A percentile compares a stretch with the other conserved stretches of the same genome.
Conservation (phyloP, 345 rosid genomes). For the Kernera saxatilis region DNA sequence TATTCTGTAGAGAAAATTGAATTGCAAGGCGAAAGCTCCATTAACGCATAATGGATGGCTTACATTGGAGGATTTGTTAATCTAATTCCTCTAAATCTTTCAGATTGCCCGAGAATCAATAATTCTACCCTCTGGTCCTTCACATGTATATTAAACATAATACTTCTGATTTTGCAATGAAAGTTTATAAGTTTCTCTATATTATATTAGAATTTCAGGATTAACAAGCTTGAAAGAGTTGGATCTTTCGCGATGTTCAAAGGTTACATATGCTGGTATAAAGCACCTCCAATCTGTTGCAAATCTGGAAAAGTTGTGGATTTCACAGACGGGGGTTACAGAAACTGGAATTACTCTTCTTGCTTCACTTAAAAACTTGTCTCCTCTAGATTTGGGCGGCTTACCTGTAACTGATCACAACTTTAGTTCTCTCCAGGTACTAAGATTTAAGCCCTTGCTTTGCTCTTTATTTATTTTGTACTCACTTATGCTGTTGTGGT, state of each 20-base stretch:
- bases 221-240: slow-evolving; percentile 62
- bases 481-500: not conserved
- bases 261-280: slow-evolving; percentile 68
- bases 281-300: slow-evolving; percentile 63
- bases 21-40: slow-evolving; percentile 54
- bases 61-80: slow-evolving; percentile 69
- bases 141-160: slow-evolving; percentile 37
- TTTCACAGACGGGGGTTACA: slow-evolving; percentile 63
- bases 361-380: slow-evolving; percentile 56
- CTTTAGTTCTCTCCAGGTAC: slow-evolving; percentile 69
- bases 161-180: not conserved
- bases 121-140: slow-evolving; percentile 73
- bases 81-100: slow-evolving; percentile 50
- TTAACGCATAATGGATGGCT: slow-evolving; percentile 94
- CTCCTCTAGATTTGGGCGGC: slow-evolving; percentile 74
- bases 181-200: not conserved
- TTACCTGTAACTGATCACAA: slow-evolving; percentile 70
- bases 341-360: slow-evolving; percentile 59
- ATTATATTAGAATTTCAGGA: slow-evolving; percentile 40
- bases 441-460: not conserved
- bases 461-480: not conserved
- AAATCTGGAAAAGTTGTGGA: slow-evolving; percentile 50
- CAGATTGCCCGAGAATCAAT: slow-evolving; percentile 63
- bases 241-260: slow-evolving; percentile 73
- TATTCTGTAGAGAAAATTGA: slow-evolving; percentile 58